Conservation (phyloP, 306 rosid species). For the Trifolium repens region DNA sequence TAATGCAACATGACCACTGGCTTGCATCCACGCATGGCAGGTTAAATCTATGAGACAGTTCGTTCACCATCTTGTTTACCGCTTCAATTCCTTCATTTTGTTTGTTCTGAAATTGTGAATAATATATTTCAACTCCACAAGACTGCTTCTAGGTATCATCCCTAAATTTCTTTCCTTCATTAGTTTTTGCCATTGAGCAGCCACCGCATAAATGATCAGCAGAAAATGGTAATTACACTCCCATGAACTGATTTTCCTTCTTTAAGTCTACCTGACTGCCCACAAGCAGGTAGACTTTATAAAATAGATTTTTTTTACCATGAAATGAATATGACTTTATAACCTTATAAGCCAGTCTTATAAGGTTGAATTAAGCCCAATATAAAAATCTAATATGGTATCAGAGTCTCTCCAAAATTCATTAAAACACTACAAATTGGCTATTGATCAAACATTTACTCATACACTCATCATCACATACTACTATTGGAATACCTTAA, state of each 20-base stretch:
- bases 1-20: background rate
- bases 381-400: no score
- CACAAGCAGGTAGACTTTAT: conserved; percentile 43
- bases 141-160: conserved; percentile 64
- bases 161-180: conserved; percentile 57
- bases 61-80: conserved; percentile 43
- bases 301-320: no score
- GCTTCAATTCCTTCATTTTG: conserved; percentile 48
- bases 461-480: no score
- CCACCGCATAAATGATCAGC: conserved; percentile 66
- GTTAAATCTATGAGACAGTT: conserved; percentile 44
- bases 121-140: conserved; percentile 67
- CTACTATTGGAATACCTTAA: no score
- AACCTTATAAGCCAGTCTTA: no score
- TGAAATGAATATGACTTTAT: no score
- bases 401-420: no score
- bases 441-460: no score
- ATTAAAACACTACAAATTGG: no score
- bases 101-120: conserved; percentile 59
- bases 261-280: conserved; percentile 60
- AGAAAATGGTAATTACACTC: conserved; percentile 58
- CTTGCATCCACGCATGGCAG: conserved; percentile 33
- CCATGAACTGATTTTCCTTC: conserved; percentile 87
- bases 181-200: conserved; percentile 61
- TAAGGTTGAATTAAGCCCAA: no score